Evolutionary conservation across 148 eudicot species (phyloP).

Genomic region (Nepenthes gracilis): DNA sequence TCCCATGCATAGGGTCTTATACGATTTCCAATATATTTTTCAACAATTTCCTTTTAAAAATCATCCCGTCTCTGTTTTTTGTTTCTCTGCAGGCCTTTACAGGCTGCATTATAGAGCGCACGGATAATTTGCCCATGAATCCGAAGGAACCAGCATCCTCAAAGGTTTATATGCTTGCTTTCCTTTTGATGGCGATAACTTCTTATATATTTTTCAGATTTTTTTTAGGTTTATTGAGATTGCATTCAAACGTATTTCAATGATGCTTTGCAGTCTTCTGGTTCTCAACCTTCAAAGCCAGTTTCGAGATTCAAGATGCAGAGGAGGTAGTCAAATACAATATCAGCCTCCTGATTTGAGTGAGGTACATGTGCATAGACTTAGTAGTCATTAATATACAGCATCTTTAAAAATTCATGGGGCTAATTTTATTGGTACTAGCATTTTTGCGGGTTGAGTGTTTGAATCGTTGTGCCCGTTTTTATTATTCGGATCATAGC

Average conservation of each 20-base stretch:
- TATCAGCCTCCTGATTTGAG: no score
- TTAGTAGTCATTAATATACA: no score
- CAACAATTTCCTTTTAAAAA: background rate
- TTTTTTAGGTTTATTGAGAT: background rate
- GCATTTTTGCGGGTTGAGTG: no score
- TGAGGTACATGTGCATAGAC: no score
- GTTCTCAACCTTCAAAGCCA: conserved; percentile 39
- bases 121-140: conserved; percentile 32
- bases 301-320: conserved; percentile 83
- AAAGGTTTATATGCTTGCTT: conserved; percentile 17
- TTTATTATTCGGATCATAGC: no score
- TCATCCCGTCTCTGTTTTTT: background rate
- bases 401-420: no score
- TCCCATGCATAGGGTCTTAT: background rate
- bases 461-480: no score
- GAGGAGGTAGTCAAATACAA: conserved; percentile 24
- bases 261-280: conserved; percentile 20
- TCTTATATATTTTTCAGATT: background rate
- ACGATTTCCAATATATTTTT: background rate
- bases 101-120: conserved; percentile 61
- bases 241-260: background rate
- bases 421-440: no score
- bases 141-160: conserved; percentile 16
- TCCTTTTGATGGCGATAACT: background rate
- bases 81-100: conserved; percentile 51